A percentile compares a stretch with the other conserved stretches of the same genome.
phyloP scores from a whole-genome alignment of 331 rosid species.

The Cydonia oblonga region DNA sequence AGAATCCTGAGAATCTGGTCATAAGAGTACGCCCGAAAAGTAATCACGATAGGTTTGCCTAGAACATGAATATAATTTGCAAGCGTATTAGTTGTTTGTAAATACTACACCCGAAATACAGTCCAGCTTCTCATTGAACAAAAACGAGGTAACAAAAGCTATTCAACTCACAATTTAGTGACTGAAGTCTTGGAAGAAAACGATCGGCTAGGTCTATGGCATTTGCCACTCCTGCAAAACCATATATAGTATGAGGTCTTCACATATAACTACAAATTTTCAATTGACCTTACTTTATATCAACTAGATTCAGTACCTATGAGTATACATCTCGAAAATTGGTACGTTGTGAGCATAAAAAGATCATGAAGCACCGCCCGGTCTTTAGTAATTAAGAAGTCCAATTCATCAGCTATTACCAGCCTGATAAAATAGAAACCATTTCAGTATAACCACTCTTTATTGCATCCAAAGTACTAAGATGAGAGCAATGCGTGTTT shows the following conservation, averaged over 20 bases:
- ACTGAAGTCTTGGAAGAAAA: constrained; percentile 78
- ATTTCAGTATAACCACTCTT: not conserved
- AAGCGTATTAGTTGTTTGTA: not conserved
- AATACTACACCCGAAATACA: not conserved
- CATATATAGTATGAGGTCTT: not conserved
- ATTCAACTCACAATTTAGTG: constrained; percentile 70
- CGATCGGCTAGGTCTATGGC: constrained; percentile 95
- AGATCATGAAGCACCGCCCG: constrained; percentile 84
- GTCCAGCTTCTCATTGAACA: not conserved
- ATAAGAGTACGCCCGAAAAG: constrained; percentile 65
- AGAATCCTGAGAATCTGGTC: constrained; percentile 83
- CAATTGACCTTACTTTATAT: not conserved
- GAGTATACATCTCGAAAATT: constrained; percentile 74
- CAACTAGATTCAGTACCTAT: constrained; percentile 41
- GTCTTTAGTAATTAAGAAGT: constrained; percentile 78
- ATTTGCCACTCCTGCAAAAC: constrained; percentile 72
- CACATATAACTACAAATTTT: not conserved
- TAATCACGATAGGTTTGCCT: constrained; percentile 80
- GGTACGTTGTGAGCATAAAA: constrained; percentile 84
- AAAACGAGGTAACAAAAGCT: not conserved
- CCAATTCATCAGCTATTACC: constrained; percentile 85
- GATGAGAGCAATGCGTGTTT: too few species aligned
- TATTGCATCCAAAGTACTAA: not conserved
- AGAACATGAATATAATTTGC: not conserved
- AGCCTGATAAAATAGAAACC: constrained; percentile 34